These are phyloP conservation scores for Picochlorum sp. DNA, from an alignment of 139 green algal species.

Conservation along the genomic window DNA sequence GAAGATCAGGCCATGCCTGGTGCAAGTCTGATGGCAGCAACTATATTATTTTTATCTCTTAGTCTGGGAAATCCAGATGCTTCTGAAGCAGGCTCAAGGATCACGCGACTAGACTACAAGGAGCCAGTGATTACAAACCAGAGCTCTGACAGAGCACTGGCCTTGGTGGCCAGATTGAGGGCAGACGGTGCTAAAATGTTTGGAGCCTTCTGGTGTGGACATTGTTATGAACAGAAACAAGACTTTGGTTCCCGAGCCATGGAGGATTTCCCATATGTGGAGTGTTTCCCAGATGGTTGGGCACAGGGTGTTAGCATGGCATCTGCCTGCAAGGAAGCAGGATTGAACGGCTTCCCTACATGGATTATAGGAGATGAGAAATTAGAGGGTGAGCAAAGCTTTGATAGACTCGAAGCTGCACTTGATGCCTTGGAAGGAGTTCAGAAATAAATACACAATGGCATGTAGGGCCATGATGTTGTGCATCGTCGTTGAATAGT, in stretches of 20 bases:
- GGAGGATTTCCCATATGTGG: constrained; percentile 87
- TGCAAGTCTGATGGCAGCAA: constrained; percentile 29
- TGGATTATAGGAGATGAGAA: constrained; percentile 86
- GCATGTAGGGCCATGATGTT: background rate
- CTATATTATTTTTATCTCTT: constrained; percentile 31
- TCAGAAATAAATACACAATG: background rate
- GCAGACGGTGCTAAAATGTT: constrained; percentile 87
- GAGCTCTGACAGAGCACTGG: constrained; percentile 12
- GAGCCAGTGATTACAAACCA: constrained; percentile 21
- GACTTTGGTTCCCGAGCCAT: constrained; percentile 74
- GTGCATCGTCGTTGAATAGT: background rate
- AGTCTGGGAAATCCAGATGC: constrained; percentile 21
- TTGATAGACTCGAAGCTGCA: constrained; percentile 33
- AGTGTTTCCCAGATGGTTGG: constrained; percentile 95
- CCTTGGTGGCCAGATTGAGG: constrained; percentile 55
- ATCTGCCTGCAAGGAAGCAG: constrained; percentile 59
- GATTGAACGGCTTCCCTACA: constrained; percentile 83
- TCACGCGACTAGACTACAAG: constrained; percentile 22
- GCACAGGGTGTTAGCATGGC: constrained; percentile 60
- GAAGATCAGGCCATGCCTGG: constrained; percentile 33
- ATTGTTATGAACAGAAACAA: constrained; percentile 95
- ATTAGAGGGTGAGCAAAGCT: constrained; percentile 42
- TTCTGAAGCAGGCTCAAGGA: constrained; percentile 1
- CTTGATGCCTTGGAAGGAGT: constrained; percentile 6
- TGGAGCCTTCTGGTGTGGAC: constrained; percentile 95